Base-by-base conservation (phyloP, 257 asterid species). In the Solanum piurae region DNA sequence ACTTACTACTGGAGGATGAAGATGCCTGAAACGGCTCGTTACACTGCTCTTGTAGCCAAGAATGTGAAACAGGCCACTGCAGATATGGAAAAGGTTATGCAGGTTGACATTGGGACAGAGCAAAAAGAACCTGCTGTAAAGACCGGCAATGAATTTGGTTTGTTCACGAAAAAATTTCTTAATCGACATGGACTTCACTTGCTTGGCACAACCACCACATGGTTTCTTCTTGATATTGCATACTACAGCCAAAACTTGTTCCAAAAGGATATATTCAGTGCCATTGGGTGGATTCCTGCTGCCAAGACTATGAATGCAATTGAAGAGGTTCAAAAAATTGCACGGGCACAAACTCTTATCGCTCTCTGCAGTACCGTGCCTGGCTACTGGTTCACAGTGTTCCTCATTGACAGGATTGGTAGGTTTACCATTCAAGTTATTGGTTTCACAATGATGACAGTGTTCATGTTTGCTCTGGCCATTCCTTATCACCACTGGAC, bases 301-400 rank as follows among this genome's bases (percentile, higher is more conserved):
- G 94, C 94, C 4, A 92, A 89, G 85, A 88, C 92, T 0, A 94
- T 94, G 96, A 91, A 77, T 68, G 91, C 95, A 4, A 85, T 92
- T 23, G 86, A 62, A 4, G 96, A 94, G 72, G 94, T 92, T 8
- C 90, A 84, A 79, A 90, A 85, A 5, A 94, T 94, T 33, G 94
- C 95, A 0, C 86, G 73, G 20, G 96, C 96, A 1, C 96, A 94
- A 71, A 94, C 96, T 2, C 88, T 93, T 1, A 94, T 94, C 2
- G 96, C 96, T 14, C 88, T 93, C 0, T 92, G 92, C 86, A 93
- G 96, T 40, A 94, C 96, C 0, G 94, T 94, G 10, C 95, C 96
- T 0, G 95, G 96, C 5, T 94, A 94, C 68, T 94, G 96, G 96
- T 75, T 66, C 20, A 66, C 73, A 5, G 86, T 82, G 21, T 40